A percentile compares a stretch with the other conserved stretches of the same genome.
Conservation (phyloP, 768 basidiomycete species). For the Lactarius akahatsu region DNA sequence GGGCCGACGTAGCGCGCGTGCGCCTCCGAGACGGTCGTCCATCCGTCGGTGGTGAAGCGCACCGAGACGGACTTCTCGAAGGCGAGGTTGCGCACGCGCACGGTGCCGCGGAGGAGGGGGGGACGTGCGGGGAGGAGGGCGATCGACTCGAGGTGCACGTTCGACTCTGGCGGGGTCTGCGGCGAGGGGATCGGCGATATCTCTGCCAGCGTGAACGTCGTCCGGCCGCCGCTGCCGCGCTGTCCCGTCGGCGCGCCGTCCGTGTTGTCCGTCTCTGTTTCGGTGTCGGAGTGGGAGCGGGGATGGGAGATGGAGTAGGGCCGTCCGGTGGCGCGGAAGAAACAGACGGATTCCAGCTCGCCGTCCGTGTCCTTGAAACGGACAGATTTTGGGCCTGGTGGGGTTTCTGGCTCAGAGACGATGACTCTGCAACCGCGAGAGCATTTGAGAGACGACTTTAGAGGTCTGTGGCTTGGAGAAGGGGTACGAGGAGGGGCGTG, state of each 20-base stretch:
- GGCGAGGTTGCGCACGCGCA: constrained; percentile 47
- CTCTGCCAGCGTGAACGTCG: neutral
- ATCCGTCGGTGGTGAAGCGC: constrained; percentile 52
- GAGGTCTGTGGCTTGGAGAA: neutral
- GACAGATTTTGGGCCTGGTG: neutral
- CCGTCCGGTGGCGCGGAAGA: constrained; percentile 10
- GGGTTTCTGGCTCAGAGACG: too few relatives aligned
- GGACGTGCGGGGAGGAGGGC: neutral
- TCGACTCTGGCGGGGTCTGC: neutral
- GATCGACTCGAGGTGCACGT: constrained; percentile 18
- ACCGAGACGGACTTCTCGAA: constrained; percentile 49
- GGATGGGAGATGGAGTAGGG: constrained; percentile 11
- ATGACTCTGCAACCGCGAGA: neutral
- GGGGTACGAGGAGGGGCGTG: neutral
- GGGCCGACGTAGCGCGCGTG: constrained; percentile 1
- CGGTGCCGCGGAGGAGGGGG: constrained; percentile 39
- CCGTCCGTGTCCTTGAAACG: constrained; percentile 12
- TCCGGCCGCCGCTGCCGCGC: too few relatives aligned
- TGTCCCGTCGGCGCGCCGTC: neutral
- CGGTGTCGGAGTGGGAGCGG: constrained; percentile 6
- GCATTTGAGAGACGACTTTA: constrained; percentile 12
- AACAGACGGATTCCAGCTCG: constrained; percentile 8
- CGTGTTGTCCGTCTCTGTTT: constrained; percentile 10
- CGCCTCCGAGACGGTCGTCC: constrained; percentile 52
- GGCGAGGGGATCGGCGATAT: constrained; percentile 10